Conservation (phyloP, 2,329 filamentous ascomycete genomes). For the Paraconiothyrium sp. region DNA sequence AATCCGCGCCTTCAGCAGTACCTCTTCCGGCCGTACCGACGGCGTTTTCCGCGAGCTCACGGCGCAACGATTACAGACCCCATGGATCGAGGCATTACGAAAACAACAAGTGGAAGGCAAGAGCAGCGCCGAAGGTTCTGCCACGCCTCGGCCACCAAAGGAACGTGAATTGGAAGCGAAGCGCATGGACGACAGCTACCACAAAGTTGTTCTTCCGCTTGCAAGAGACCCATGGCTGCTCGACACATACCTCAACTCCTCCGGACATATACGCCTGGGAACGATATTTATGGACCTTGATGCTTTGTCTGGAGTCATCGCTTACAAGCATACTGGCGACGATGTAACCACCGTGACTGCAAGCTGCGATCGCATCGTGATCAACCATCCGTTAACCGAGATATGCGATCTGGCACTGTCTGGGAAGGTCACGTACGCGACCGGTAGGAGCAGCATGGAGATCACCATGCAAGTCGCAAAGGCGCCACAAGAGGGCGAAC, state of each 20-base stretch:
- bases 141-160: slow-evolving; percentile 46
- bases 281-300: slow-evolving; percentile 83
- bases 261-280: slow-evolving; percentile 76
- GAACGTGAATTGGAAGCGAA: slow-evolving; percentile 70
- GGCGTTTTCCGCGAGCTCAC: slow-evolving; percentile 68
- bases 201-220: slow-evolving; percentile 73
- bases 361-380: slow-evolving; percentile 70
- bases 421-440: slow-evolving; percentile 74
- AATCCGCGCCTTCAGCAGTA: slow-evolving; percentile 29
- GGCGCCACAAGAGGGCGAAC: slow-evolving; percentile 67
- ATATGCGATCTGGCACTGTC: slow-evolving; percentile 82
- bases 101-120: slow-evolving; percentile 57
- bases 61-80: slow-evolving; percentile 62
- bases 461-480: slow-evolving; percentile 78
- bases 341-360: slow-evolving; percentile 71
- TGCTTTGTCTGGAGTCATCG: slow-evolving; percentile 78
- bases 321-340: slow-evolving; percentile 75
- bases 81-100: slow-evolving; percentile 73
- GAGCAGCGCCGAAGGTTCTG: slow-evolving; percentile 41
- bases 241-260: slow-evolving; percentile 80
- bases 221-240: slow-evolving; percentile 79
- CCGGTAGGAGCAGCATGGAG: slow-evolving; percentile 76
- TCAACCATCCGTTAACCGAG: slow-evolving; percentile 76
- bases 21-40: slow-evolving; percentile 54
- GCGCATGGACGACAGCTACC: slow-evolving; percentile 76